phyloP scores from a whole-genome alignment of 108 stramenopile species.

The Nitzschia sp. region DNA sequence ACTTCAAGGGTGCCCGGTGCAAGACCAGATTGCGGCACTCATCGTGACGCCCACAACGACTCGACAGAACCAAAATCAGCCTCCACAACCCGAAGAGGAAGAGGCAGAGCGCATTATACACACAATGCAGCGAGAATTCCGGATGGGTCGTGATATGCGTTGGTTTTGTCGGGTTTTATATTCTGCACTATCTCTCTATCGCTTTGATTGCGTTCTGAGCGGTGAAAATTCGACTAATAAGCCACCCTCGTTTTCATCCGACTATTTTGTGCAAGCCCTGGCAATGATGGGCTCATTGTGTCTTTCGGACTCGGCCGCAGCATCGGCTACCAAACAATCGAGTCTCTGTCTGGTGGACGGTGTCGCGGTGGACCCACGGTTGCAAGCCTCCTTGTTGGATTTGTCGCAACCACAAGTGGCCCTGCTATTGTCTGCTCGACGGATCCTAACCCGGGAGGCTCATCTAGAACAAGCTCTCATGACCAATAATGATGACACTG shows the following conservation, averaged over 20 bases:
- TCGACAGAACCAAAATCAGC: constrained; percentile 28
- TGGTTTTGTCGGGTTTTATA: constrained; percentile 80
- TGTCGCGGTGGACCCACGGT: constrained; percentile 42
- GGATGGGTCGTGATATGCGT: constrained; percentile 58
- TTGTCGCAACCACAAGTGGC: constrained; percentile 71
- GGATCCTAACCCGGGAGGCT: constrained; percentile 57
- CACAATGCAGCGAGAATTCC: constrained; percentile 57
- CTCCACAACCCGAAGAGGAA: constrained; percentile 4
- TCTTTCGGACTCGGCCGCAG: constrained; percentile 23
- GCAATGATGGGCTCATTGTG: constrained; percentile 59
- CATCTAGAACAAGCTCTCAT: constrained; percentile 41
- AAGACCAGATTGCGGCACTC: not conserved
- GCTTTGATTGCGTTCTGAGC: constrained; percentile 27
- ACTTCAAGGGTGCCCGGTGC: constrained; percentile 26
- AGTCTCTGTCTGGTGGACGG: constrained; percentile 14
- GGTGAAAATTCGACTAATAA: not conserved
- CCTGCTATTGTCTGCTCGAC: constrained; percentile 66
- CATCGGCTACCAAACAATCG: constrained; percentile 8
- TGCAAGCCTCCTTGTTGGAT: constrained; percentile 66
- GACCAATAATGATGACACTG: not conserved
- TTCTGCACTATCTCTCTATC: constrained; percentile 54
- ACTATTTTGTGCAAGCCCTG: constrained; percentile 62
- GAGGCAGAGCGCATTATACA: constrained; percentile 9
- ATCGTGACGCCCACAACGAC: not conserved
- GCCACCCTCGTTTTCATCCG: constrained; percentile 28